Conservation (phyloP, 2,329 filamentous ascomycete species). For the Chaetomium sp. region DNA sequence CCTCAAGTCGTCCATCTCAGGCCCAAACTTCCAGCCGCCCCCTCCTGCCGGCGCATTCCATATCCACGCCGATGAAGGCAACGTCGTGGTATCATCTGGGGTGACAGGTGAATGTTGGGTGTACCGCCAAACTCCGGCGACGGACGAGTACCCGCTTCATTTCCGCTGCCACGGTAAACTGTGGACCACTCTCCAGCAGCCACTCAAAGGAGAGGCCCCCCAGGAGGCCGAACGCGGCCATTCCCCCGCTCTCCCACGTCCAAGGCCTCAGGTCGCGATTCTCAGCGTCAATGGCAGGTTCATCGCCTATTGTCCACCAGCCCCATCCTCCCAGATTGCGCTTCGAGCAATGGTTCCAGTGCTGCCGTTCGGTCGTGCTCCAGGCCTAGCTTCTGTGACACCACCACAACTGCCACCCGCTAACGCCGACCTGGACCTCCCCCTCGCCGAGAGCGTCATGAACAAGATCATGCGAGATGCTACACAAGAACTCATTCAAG, state of each 20-base stretch:
- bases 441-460: conserved; percentile 62
- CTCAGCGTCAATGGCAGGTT: conserved; percentile 65
- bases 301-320: conserved; percentile 70
- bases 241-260: conserved; percentile 32
- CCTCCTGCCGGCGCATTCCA: conserved; percentile 65
- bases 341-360: conserved; percentile 60
- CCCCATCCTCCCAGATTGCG: conserved; percentile 63
- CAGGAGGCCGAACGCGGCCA: conserved; percentile 41
- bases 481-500: conserved; percentile 69
- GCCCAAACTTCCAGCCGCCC: conserved; percentile 62
- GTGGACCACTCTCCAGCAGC: conserved; percentile 78
- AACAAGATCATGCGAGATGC: conserved; percentile 74
- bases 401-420: conserved; percentile 62
- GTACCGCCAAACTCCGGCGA: conserved; percentile 47
- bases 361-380: conserved; percentile 46
- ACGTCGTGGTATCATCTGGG: conserved; percentile 70
- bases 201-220: conserved; percentile 40
- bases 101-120: conserved; percentile 82
- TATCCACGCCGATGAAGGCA: conserved; percentile 65
- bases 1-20: conserved; percentile 51
- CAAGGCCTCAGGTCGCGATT: conserved; percentile 54
- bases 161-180: conserved; percentile 76
- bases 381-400: conserved; percentile 53
- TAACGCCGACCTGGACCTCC: conserved; percentile 65
- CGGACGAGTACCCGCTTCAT: conserved; percentile 36